Percentiles rank a stretch among this genome's conserved stretches.
phyloP scores from a whole-genome alignment of 805 yeast genomes.

The Diddensiella transvaalensis region DNA sequence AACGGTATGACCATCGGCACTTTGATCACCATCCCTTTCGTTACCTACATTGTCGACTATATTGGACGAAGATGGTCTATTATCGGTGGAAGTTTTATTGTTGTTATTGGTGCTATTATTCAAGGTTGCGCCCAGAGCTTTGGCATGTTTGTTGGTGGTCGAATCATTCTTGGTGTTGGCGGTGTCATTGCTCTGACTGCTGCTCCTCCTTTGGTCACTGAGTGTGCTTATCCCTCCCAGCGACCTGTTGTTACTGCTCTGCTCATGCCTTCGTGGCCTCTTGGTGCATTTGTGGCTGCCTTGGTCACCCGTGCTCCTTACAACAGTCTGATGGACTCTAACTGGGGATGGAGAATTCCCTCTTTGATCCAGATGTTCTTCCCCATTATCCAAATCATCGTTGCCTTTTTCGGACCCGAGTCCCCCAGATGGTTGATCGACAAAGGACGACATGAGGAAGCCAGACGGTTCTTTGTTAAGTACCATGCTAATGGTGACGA shows the following conservation, averaged over 20 bases:
- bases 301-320: conserved; percentile 60
- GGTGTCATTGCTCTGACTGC: conserved; percentile 71
- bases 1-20: conserved; percentile 48
- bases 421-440: conserved; percentile 44
- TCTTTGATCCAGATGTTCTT: conserved; percentile 65
- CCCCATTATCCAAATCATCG: conserved; percentile 50
- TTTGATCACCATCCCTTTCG: conserved; percentile 63
- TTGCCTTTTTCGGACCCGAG: conserved; percentile 38
- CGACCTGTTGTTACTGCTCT: conserved; percentile 60
- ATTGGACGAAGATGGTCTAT: conserved; percentile 63
- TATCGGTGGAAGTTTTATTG: conserved; percentile 50
- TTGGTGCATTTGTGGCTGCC: conserved; percentile 63
- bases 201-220: conserved; percentile 67
- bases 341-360: conserved; percentile 68
- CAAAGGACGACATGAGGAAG: conserved; percentile 45
- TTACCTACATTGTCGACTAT: conserved; percentile 54
- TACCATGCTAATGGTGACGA: conserved; percentile 29
- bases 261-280: conserved; percentile 65
- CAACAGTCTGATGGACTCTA: conserved; percentile 42
- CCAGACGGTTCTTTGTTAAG: conserved; percentile 33
- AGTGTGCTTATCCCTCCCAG: conserved; percentile 58
- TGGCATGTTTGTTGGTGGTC: conserved; percentile 67
- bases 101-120: conserved; percentile 58
- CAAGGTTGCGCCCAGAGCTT: conserved; percentile 37
- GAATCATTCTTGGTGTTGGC: conserved; percentile 69